Evolutionary conservation across 2,329 filamentous ascomycete species (phyloP).

Genomic region (Trichoderma brevicompactum): DNA sequence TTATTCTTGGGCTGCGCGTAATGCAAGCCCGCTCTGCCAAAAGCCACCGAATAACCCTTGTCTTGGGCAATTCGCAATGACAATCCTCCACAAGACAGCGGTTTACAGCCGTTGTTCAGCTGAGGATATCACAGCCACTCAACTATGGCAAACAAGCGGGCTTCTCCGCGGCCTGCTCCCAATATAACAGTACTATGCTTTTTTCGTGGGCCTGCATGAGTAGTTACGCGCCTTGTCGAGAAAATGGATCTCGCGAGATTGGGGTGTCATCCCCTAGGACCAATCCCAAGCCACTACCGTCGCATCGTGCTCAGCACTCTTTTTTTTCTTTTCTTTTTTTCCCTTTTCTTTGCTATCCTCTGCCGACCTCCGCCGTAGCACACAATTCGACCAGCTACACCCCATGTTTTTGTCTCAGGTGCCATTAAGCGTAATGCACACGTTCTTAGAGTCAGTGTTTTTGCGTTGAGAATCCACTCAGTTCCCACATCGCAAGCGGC

Average conservation of each 20-base stretch:
- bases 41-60: conserved; percentile 8
- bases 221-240: conserved; percentile 19
- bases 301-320: background rate
- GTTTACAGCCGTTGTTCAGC: conserved; percentile 15
- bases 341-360: background rate
- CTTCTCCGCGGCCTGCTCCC: conserved; percentile 6
- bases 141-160: background rate
- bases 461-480: background rate
- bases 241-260: conserved; percentile 6
- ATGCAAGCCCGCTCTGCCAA: conserved; percentile 1
- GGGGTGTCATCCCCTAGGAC: background rate
- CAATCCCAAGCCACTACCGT: background rate
- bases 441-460: background rate
- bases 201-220: conserved; percentile 10
- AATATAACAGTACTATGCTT: background rate
- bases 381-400: background rate
- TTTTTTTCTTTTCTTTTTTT: background rate
- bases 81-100: background rate
- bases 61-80: conserved; percentile 10
- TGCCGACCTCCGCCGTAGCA: background rate
- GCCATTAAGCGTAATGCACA: background rate
- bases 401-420: background rate
- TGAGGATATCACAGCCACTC: conserved; percentile 13
- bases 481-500: background rate
- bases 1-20: background rate